These are phyloP conservation scores for Panus rudis DNA, from an alignment of 768 basidiomycete species.

Conservation along the genomic window DNA sequence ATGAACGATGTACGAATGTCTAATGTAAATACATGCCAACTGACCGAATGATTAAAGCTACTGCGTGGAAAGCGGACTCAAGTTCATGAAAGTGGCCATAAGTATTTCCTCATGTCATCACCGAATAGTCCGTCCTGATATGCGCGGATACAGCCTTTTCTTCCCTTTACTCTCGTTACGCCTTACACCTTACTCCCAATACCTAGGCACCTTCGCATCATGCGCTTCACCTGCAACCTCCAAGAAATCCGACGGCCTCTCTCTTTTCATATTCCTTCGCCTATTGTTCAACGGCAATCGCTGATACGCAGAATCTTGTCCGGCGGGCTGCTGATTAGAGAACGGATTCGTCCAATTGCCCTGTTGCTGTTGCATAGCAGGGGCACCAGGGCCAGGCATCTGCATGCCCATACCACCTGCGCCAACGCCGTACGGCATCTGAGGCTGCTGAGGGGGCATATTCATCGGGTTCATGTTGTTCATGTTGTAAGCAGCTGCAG, in stretches of 20 bases:
- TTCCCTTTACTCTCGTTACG: too few species aligned
- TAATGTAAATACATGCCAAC: too few species aligned
- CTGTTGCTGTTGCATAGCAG: slow-evolving; percentile 25
- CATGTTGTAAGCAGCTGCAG: slow-evolving; percentile 41
- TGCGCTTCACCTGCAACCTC: slow-evolving; percentile 56
- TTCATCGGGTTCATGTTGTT: slow-evolving; percentile 48
- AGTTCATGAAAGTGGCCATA: too few species aligned
- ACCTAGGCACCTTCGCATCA: slow-evolving; percentile 61
- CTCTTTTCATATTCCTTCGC: slow-evolving; percentile 69
- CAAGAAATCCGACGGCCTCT: slow-evolving; percentile 78
- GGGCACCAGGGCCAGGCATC: slow-evolving; percentile 13
- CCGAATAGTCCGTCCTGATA: too few species aligned
- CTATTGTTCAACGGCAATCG: slow-evolving; percentile 77
- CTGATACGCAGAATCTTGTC: slow-evolving; percentile 83
- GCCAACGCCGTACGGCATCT: slow-evolving; percentile 25
- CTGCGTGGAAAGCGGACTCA: too few species aligned
- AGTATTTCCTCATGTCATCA: too few species aligned
- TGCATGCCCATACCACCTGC: slow-evolving; percentile 34
- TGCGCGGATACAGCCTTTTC: too few species aligned
- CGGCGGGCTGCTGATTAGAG: slow-evolving; percentile 55
- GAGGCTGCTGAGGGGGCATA: slow-evolving; percentile 30
- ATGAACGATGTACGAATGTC: too few species aligned
- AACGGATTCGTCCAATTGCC: slow-evolving; percentile 45
- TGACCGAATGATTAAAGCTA: too few species aligned
- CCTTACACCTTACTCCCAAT: slow-evolving; percentile 83